These are phyloP conservation scores for Rutstroemia sydowiana DNA, from an alignment of 2,329 filamentous ascomycete species.

Conservation along the genomic window DNA sequence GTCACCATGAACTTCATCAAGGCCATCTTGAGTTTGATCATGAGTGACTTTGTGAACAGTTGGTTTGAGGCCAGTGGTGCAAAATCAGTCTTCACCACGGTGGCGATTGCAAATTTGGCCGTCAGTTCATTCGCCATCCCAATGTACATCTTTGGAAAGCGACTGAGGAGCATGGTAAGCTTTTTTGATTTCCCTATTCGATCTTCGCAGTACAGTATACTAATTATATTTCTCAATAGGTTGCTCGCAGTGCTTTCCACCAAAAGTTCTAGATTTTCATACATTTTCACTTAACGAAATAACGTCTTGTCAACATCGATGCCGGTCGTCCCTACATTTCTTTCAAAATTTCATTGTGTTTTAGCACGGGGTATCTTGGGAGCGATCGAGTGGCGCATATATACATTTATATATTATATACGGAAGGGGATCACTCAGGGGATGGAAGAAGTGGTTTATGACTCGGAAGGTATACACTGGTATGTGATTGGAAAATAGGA, in stretches of 20 bases:
- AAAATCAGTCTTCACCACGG: constrained; percentile 17
- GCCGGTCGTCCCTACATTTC: too few relatives aligned
- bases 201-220: background rate
- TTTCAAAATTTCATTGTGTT: too few relatives aligned
- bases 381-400: too few relatives aligned
- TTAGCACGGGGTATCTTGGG: too few relatives aligned
- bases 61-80: constrained; percentile 26
- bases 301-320: too few relatives aligned
- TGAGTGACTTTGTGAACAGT: constrained; percentile 22
- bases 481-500: too few relatives aligned
- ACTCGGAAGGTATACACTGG: too few relatives aligned
- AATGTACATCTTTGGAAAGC: constrained; percentile 28
- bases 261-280: constrained; percentile 14
- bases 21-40: constrained; percentile 31
- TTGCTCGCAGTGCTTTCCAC: constrained; percentile 15
- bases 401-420: too few relatives aligned
- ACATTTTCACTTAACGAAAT: too few relatives aligned
- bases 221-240: constrained; percentile 4
- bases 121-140: constrained; percentile 20
- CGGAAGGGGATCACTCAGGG: too few relatives aligned
- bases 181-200: background rate
- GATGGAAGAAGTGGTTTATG: too few relatives aligned
- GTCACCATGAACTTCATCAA: constrained; percentile 37
- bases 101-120: constrained; percentile 18
- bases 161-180: constrained; percentile 26